Base-by-base conservation (phyloP, 1,284 basidiomycete species). In the Marasmius sp. region DNA sequence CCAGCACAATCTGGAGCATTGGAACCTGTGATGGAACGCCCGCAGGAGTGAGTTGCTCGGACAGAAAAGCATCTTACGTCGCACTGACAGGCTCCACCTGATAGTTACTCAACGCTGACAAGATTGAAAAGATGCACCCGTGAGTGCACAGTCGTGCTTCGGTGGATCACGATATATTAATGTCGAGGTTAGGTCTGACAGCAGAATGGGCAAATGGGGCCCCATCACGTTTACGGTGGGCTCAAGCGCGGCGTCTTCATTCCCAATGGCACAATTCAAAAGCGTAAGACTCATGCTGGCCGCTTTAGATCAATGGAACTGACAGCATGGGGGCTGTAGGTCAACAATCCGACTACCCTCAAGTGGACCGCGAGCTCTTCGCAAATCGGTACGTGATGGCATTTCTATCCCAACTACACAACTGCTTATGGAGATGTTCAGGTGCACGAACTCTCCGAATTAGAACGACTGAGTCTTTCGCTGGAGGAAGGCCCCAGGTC, bases 41-140 rank as follows among this genome's bases (percentile, higher is more conserved):
- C 7, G 67, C 72, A 27, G 81, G 72, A 72, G 76, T 76, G 50
- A 51, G 67, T 58, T 16, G 2, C 12, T 14, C 16, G n/a, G 50
- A 36, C 12, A 54, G 50, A 7, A 11, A 18, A 37, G 14, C 36
- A 18, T 58, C 9, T 36, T n/a, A 37, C 60, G 16, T 14, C 45
- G 10, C 6, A 38, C 11, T 12, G 20, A 20, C 39, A 18, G 12
- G 7, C 20, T 9, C 14, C 10, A 36, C 27, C 6, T 22, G 12
- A 34, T 54, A 76, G 70, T 79, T 82, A 70, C 71, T 81, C 43
- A 81, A 82, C 64, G 79, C 80, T 8, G 78, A 81, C 67, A 81
- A 79, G 64, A 81, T 82, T 41, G 70, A 82, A 67, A 77, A 70
- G n/a, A 80, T 82, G 78, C 81, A 81, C 61, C 79, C 79, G 75